These are phyloP conservation scores for Sphaerulina musiva DNA, from an alignment of 2,329 filamentous ascomycete species.

Conservation along the genomic window DNA sequence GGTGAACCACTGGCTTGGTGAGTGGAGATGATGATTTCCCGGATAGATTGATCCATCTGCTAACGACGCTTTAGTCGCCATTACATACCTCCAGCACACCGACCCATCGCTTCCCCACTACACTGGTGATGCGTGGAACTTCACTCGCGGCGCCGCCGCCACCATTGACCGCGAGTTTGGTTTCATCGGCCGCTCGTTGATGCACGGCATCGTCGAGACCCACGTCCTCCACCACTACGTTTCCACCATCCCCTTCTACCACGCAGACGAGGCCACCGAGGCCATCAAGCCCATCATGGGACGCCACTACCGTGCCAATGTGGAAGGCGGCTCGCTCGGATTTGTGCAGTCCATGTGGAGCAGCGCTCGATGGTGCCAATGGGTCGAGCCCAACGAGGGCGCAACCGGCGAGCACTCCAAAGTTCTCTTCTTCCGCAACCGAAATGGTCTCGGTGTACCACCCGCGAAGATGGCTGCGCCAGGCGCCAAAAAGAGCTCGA, in stretches of 20 bases:
- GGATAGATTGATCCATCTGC: not conserved
- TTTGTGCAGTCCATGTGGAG: slow-evolving; percentile 81
- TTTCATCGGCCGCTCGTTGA: slow-evolving; percentile 81
- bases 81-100: slow-evolving; percentile 96
- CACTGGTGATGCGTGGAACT: slow-evolving; percentile 79
- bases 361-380: slow-evolving; percentile 82
- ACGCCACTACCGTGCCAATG: slow-evolving; percentile 82
- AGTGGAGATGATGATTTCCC: slow-evolving; percentile 37
- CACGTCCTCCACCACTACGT: slow-evolving; percentile 98
- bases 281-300: slow-evolving; percentile 96
- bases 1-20: slow-evolving; percentile 99
- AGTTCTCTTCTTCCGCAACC: slow-evolving; percentile 92
- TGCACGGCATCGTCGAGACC: slow-evolving; percentile 96
- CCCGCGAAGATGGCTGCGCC: slow-evolving; percentile 35
- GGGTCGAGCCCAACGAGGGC: slow-evolving; percentile 86
- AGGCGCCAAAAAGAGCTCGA: slow-evolving; percentile 14
- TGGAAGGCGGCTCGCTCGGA: slow-evolving; percentile 66
- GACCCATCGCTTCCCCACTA: slow-evolving; percentile 93
- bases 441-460: slow-evolving; percentile 70
- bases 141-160: slow-evolving; percentile 83
- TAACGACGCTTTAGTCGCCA: slow-evolving; percentile 60
- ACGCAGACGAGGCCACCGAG: slow-evolving; percentile 88
- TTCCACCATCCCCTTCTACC: slow-evolving; percentile 91
- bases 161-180: slow-evolving; percentile 97
- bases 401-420: slow-evolving; percentile 74